Conservation (phyloP, 371 early-diverging fungal genomes). For the Apophysomyces trapeziformis region DNA sequence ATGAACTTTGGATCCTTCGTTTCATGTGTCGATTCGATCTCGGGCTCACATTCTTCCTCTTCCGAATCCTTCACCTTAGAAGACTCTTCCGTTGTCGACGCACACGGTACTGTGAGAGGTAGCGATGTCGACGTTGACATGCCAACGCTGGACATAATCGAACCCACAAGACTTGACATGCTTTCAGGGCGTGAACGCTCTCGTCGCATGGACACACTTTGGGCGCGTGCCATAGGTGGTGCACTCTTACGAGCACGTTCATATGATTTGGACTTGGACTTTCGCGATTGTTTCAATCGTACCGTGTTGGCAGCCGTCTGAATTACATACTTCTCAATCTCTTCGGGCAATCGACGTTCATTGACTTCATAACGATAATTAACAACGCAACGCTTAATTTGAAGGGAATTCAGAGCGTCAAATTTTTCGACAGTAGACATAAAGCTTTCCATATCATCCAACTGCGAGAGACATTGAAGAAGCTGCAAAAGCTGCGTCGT, state of each 20-base stretch:
- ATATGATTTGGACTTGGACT: constrained; percentile 10
- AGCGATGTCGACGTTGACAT: constrained; percentile 25
- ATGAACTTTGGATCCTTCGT: constrained; percentile 54
- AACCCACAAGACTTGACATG: constrained; percentile 31
- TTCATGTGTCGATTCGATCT: constrained; percentile 30
- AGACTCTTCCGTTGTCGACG: constrained; percentile 17
- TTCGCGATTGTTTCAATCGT: constrained; percentile 49
- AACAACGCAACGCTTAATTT: constrained; percentile 70
- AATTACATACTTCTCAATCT: constrained; percentile 71
- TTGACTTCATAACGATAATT: constrained; percentile 85
- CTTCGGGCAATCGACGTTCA: constrained; percentile 69
- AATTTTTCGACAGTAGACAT: constrained; percentile 72
- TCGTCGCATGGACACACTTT: constrained; percentile 26
- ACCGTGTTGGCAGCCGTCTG: constrained; percentile 66
- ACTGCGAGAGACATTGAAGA: constrained; percentile 73
- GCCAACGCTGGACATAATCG: constrained; percentile 30
- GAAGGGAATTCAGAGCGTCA: constrained; percentile 66
- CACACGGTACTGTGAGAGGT: constrained; percentile 20
- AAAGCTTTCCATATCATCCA: constrained; percentile 67
- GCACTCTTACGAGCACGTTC: constrained; percentile 16
- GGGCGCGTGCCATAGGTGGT: constrained; percentile 18
- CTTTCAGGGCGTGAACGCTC: constrained; percentile 35
- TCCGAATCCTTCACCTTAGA: constrained; percentile 21
- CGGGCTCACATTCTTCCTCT: constrained; percentile 41
- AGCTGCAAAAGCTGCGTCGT: constrained; percentile 80